Conservation (phyloP, 164 flowering plant genomes). For the Annona cherimola region DNA sequence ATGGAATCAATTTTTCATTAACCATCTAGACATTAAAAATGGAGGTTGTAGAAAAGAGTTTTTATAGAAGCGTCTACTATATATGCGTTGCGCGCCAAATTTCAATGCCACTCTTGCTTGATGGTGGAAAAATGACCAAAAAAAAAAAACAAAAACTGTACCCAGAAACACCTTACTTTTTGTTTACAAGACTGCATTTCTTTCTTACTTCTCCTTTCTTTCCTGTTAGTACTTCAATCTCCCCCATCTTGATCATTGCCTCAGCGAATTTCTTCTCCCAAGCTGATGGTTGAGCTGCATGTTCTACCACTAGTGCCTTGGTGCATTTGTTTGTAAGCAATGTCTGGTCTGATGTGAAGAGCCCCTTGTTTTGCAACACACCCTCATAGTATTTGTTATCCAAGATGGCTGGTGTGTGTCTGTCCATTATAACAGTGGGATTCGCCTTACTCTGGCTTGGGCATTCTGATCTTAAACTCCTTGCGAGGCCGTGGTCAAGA, state of each 20-base stretch:
- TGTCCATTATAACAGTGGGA: conserved; percentile 19
- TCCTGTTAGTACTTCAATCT: conserved; percentile 26
- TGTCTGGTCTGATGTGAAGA: conserved; percentile 30
- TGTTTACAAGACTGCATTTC: conserved; percentile 21
- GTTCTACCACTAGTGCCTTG: conserved; percentile 10
- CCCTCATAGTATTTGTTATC: conserved; percentile 26
- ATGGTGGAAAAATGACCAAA: no score
- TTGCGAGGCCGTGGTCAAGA: conserved; percentile 12
- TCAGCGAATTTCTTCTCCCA: conserved; percentile 24
- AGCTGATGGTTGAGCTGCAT: conserved; percentile 7
- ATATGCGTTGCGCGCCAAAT: no score
- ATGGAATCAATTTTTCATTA: no score
- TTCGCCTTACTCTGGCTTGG: not conserved
- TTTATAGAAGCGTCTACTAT: no score
- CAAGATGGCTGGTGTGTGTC: conserved; percentile 17
- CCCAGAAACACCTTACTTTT: not conserved
- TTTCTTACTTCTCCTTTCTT: conserved; percentile 25
- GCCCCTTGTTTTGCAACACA: conserved; percentile 25
- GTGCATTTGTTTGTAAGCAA: conserved; percentile 22
- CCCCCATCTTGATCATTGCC: conserved; percentile 36
- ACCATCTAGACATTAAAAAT: no score
- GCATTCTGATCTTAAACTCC: conserved; percentile 17
- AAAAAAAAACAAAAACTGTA: no score
- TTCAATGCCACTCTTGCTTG: no score
- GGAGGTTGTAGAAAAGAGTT: no score